Base-by-base conservation (phyloP, 331 rosid species). In the Saraca asoca region DNA sequence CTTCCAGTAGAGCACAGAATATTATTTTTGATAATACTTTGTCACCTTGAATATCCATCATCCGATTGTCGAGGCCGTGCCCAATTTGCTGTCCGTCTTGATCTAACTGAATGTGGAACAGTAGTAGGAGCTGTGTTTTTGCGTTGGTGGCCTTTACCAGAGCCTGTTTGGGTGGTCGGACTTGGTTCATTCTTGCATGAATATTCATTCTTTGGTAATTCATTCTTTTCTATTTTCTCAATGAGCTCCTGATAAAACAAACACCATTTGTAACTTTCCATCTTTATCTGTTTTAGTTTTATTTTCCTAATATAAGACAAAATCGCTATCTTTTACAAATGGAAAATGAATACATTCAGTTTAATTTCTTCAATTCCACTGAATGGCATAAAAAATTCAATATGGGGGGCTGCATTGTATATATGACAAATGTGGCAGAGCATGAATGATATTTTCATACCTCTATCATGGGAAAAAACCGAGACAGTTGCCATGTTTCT, bases 1-100 rank as follows among this genome's bases (percentile, higher is more conserved):
- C 24, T 33, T 67, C 57, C 8, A 12, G 42, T 54, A 33, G 56
- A 58, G 24, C 49, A 77, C 17, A 46, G 52, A 59, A 60, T 18
- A 35, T 38, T 2, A 42, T 13, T 73, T 60, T 12, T 41, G 50
- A 16, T 33, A n/a, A 51, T 59, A 69, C 33, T 51, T 64, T 56
- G 53, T 61, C 58, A 93, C 98, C 91, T 89, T 75, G 97, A 86
- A 53, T 83, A 82, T 79, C 89, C 98, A 77, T 93, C 96, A 39
- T 90, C 98, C 2, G 98, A 87, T 45, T 24, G 24, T 44, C 83
- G 80, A 59, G 82, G 7, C 10, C 81, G 73, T 39, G 85, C 97
- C 98, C 98, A 93, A 56, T 93, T 93, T 67, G 92, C 90, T 4
- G 98, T 93, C 56, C 98, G 84, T 80, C 91, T 84, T 53, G 97